phyloP scores from a whole-genome alignment of 768 basidiomycete genomes.

The Hemileccinum impolitum region DNA sequence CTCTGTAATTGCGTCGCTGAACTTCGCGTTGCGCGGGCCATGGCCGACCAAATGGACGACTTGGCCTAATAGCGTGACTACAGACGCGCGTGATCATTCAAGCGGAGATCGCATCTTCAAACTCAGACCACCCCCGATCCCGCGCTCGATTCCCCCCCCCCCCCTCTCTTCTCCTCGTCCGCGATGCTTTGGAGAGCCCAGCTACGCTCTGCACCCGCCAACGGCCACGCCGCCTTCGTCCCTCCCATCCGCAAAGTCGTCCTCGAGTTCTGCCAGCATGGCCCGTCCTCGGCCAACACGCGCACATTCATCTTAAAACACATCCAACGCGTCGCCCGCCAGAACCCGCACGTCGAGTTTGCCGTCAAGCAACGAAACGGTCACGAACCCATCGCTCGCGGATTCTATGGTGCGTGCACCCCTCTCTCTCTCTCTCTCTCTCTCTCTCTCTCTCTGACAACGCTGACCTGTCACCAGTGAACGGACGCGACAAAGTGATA shows the following conservation, averaged over 20 bases:
- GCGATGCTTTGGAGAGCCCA: conserved; percentile 41
- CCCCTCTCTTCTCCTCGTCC: conserved; percentile 14
- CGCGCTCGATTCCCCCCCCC: neutral
- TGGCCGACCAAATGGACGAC: conserved; percentile 32
- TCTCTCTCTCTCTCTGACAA: neutral
- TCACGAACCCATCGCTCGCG: conserved; percentile 76
- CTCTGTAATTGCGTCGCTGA: conserved; percentile 43
- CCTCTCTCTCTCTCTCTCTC: neutral
- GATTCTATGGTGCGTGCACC: conserved; percentile 63
- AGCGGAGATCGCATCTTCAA: conserved; percentile 20
- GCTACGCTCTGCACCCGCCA: conserved; percentile 59
- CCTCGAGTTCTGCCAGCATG: conserved; percentile 83
- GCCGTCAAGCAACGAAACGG: conserved; percentile 74
- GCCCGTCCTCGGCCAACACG: conserved; percentile 70
- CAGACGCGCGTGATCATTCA: conserved; percentile 18
- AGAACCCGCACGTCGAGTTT: conserved; percentile 82
- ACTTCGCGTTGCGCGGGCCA: conserved; percentile 75
- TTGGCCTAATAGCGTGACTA: conserved; percentile 10
- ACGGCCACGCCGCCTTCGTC: conserved; percentile 71
- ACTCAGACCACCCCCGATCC: conserved; percentile 21
- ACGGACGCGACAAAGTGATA: conserved; percentile 86
- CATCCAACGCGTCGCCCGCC: conserved; percentile 59
- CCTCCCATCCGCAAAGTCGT: conserved; percentile 84
- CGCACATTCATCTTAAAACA: conserved; percentile 66
- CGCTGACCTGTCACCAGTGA: conserved; percentile 50